These are phyloP conservation scores for Aurantiochytrium sp. DNA, from an alignment of 108 stramenopile species.

Conservation along the genomic window DNA sequence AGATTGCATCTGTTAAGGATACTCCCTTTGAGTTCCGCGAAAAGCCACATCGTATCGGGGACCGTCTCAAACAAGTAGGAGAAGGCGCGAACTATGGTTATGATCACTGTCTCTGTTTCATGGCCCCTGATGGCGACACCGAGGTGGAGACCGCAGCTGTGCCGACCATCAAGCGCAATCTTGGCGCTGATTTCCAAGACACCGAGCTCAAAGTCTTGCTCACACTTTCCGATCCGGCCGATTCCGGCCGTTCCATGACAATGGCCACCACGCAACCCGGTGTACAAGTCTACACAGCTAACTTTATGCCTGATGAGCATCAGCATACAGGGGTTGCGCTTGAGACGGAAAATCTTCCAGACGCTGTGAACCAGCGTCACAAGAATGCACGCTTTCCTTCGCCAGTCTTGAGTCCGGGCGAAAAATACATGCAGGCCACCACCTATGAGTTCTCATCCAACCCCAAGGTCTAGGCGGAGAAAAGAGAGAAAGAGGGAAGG, in stretches of 20 bases:
- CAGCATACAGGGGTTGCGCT: conserved; percentile 62
- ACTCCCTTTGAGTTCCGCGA: background rate
- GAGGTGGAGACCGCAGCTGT: conserved; percentile 15
- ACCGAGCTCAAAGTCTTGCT: background rate
- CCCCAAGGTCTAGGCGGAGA: too few species aligned
- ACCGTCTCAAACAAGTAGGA: conserved; percentile 31
- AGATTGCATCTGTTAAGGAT: conserved; percentile 43
- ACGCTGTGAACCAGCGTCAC: conserved; percentile 41
- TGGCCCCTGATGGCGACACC: background rate
- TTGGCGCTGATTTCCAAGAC: background rate
- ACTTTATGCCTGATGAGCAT: conserved; percentile 54
- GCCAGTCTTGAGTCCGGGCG: background rate
- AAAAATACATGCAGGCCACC: background rate
- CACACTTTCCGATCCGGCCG: background rate
- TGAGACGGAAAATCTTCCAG: conserved; percentile 76
- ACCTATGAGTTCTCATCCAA: background rate
- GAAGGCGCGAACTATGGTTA: conserved; percentile 21
- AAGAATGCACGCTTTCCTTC: background rate
- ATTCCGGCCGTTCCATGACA: conserved; percentile 33
- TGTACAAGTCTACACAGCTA: conserved; percentile 74
- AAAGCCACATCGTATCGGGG: background rate
- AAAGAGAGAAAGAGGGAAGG: too few species aligned
- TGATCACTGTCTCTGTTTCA: background rate
- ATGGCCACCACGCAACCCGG: conserved; percentile 67
- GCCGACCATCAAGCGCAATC: conserved; percentile 28